phyloP scores from a whole-genome alignment of 2,329 filamentous ascomycete genomes.

The Ophiocordyceps polyrhachis-furcata region DNA sequence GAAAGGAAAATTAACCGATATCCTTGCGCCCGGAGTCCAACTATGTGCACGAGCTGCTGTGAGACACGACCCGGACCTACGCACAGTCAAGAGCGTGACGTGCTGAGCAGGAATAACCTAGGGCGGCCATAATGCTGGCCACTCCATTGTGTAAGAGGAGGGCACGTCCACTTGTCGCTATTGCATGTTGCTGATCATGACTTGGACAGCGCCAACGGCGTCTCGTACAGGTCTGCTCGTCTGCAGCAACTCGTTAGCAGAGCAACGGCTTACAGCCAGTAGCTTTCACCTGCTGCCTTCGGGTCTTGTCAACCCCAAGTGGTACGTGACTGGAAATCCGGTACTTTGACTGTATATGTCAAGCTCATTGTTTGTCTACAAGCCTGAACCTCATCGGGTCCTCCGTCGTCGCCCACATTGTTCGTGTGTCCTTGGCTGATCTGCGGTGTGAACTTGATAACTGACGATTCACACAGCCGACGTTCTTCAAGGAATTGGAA shows the following conservation, averaged over 20 bases:
- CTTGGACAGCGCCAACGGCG: constrained; percentile 10
- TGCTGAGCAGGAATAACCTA: constrained; percentile 2
- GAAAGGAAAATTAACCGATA: constrained; percentile 19
- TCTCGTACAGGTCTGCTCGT: constrained; percentile 16
- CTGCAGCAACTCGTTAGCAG: background rate
- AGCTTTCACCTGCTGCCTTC: constrained; percentile 47
- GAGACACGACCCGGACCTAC: constrained; percentile 4
- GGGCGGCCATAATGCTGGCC: constrained; percentile 14
- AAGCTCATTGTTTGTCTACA: background rate
- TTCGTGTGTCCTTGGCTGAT: background rate
- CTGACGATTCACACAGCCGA: constrained; percentile 5
- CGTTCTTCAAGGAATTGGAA: constrained; percentile 22
- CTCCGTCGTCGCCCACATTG: constrained; percentile 43
- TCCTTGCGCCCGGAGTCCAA: constrained; percentile 12
- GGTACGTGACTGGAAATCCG: constrained; percentile 1
- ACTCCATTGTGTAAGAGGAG: constrained; percentile 6
- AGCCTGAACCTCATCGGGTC: constrained; percentile 54
- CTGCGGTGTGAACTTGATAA: background rate
- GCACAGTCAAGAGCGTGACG: background rate
- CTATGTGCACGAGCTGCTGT: constrained; percentile 16
- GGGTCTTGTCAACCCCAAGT: constrained; percentile 52
- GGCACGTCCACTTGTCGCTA: background rate
- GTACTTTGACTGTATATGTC: background rate
- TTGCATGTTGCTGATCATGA: background rate
- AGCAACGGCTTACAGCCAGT: constrained; percentile 7